phyloP scores from a whole-genome alignment of 1,284 basidiomycete species.

The Naganishia albida region DNA sequence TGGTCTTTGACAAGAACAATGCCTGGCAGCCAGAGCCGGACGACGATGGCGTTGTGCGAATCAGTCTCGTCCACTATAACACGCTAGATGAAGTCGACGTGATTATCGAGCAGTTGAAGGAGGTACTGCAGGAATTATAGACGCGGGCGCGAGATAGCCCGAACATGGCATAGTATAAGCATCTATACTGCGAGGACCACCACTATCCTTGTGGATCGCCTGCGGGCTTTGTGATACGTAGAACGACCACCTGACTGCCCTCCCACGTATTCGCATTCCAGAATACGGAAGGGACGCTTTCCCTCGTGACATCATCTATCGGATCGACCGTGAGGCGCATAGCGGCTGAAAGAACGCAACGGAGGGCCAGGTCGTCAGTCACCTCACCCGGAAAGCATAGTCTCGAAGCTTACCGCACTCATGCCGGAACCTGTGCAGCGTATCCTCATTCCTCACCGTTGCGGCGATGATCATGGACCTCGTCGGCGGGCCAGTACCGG shows the following conservation, averaged over 20 bases:
- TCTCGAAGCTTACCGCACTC: constrained; percentile 40
- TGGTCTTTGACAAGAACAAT: constrained; percentile 53
- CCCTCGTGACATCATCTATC: neutral
- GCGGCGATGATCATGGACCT: constrained; percentile 47
- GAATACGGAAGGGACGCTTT: constrained; percentile 21
- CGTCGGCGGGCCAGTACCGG: neutral
- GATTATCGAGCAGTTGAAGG: constrained; percentile 62
- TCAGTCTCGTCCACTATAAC: constrained; percentile 80
- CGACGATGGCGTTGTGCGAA: constrained; percentile 69
- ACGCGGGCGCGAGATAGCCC: neutral
- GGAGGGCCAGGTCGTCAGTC: too few relatives aligned
- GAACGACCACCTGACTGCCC: constrained; percentile 25
- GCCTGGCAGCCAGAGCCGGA: constrained; percentile 54
- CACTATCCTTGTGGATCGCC: too few relatives aligned
- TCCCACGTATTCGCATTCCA: constrained; percentile 35
- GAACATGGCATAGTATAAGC: neutral
- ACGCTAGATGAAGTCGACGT: constrained; percentile 66
- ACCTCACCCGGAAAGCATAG: neutral
- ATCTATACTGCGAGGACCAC: too few relatives aligned
- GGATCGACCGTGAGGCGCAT: constrained; percentile 1
- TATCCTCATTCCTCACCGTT: constrained; percentile 52
- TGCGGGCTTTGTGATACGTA: constrained; percentile 13
- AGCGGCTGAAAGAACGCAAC: neutral
- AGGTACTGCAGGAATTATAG: constrained; percentile 42
- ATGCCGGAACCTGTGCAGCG: constrained; percentile 45